Evolutionary conservation across 2,329 filamentous ascomycete species (phyloP).

Genomic region (Arthrobotrys megalospora): DNA sequence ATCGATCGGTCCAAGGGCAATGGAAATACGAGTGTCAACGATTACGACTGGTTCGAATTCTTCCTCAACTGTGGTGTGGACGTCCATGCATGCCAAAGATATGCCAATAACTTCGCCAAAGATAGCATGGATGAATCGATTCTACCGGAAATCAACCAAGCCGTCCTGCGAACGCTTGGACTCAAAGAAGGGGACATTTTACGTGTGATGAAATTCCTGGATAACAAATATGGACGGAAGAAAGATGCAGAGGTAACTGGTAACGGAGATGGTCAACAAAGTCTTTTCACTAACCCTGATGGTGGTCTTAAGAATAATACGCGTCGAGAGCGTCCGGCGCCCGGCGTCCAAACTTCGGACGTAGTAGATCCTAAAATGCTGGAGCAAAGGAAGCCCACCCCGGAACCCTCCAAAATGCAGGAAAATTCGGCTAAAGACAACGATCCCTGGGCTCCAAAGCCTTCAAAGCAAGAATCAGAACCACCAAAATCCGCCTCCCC

Average conservation of each 20-base stretch:
- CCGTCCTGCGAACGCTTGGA: constrained; percentile 87
- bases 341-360: constrained; percentile 87
- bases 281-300: constrained; percentile 92
- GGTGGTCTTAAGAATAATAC: constrained; percentile 94
- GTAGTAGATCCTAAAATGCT: constrained; percentile 90
- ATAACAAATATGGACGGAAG: constrained; percentile 82
- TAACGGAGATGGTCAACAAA: constrained; percentile 71
- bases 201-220: constrained; percentile 90
- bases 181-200: constrained; percentile 96
- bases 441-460: constrained; percentile 97
- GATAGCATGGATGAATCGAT: constrained; percentile 98
- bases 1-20: constrained; percentile 65
- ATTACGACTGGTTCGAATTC: constrained; percentile 99
- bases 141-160: constrained; percentile 87
- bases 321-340: constrained; percentile 88
- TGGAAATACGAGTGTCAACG: constrained; percentile 68
- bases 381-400: constrained; percentile 73
- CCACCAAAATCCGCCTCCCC: constrained; percentile 66
- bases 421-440: constrained; percentile 82
- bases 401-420: constrained; percentile 70
- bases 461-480: constrained; percentile 74
- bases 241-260: constrained; percentile 74
- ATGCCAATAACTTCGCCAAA: constrained; percentile 87
- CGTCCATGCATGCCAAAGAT: constrained; percentile 92
- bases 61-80: constrained; percentile 94